phyloP scores from a whole-genome alignment of 108 stramenopile species.

The Pseudonitzschia multistriata region DNA sequence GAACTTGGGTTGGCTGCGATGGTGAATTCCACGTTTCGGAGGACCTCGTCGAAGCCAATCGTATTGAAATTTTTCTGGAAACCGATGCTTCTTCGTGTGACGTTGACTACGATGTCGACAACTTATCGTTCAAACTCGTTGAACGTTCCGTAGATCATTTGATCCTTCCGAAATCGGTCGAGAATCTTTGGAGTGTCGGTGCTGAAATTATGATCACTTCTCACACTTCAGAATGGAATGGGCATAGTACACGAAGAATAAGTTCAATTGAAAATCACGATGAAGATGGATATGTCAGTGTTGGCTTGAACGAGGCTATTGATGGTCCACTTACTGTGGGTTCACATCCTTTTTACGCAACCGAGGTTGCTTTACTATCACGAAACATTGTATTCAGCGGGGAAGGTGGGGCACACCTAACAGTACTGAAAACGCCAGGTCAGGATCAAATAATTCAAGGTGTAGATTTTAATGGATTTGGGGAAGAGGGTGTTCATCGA shows the following conservation, averaged over 20 bases:
- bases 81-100: conserved; percentile 4
- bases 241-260: conserved; percentile 33
- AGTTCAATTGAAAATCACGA: conserved; percentile 25
- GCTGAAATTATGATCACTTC: conserved; percentile 62
- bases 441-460: conserved; percentile 57
- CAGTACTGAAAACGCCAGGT: conserved; percentile 55
- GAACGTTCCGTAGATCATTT: conserved; percentile 11
- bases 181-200: conserved; percentile 38
- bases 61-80: conserved; percentile 8
- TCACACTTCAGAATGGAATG: conserved; percentile 36
- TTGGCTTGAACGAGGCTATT: conserved; percentile 41
- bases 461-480: conserved; percentile 53
- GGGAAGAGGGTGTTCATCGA: conserved; percentile 42
- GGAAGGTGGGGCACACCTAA: conserved; percentile 48
- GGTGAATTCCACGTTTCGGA: conserved; percentile 3
- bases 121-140: conserved; percentile 15
- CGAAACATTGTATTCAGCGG: conserved; percentile 67
- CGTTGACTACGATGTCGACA: conserved; percentile 25
- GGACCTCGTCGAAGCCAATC: neutral
- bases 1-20: conserved; percentile 17
- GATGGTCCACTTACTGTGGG: conserved; percentile 34
- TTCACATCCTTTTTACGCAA: conserved; percentile 48
- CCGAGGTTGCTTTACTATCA: conserved; percentile 58
- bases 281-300: conserved; percentile 33
- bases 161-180: conserved; percentile 23